Evolutionary conservation across 2,329 filamentous ascomycete genomes (phyloP).

Genomic region (Trichoderma sp.): DNA sequence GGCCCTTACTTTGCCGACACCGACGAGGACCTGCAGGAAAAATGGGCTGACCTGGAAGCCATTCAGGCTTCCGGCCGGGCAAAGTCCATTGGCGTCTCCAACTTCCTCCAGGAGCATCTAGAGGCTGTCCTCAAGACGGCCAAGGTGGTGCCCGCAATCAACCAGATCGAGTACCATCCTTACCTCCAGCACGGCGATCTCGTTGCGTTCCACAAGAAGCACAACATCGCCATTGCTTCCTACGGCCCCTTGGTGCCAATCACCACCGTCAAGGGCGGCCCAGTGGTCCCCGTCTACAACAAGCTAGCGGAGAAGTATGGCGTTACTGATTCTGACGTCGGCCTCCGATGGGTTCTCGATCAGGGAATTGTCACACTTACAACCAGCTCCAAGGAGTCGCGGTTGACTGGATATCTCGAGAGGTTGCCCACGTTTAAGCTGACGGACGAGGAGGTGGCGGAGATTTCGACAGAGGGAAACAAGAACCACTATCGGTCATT

Average conservation of each 20-base stretch:
- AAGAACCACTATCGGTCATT: slow-evolving; percentile 62
- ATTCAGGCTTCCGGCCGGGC: slow-evolving; percentile 66
- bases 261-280: slow-evolving; percentile 48
- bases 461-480: slow-evolving; percentile 54
- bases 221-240: slow-evolving; percentile 56
- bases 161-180: slow-evolving; percentile 81
- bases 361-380: slow-evolving; percentile 58
- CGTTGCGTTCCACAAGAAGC: slow-evolving; percentile 54
- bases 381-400: slow-evolving; percentile 57
- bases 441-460: slow-evolving; percentile 55
- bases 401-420: slow-evolving; percentile 55
- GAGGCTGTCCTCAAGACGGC: slow-evolving; percentile 58
- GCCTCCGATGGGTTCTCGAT: slow-evolving; percentile 60
- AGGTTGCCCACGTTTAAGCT: slow-evolving; percentile 56
- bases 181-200: slow-evolving; percentile 66
- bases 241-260: slow-evolving; percentile 57
- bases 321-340: slow-evolving; percentile 55
- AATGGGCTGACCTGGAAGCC: slow-evolving; percentile 61
- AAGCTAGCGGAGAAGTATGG: slow-evolving; percentile 57
- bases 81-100: slow-evolving; percentile 73
- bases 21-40: slow-evolving; percentile 53
- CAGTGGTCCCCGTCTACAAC: slow-evolving; percentile 51
- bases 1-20: slow-evolving; percentile 52
- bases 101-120: slow-evolving; percentile 61
- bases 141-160: slow-evolving; percentile 63